Evolutionary conservation across 345 rosid genomes (phyloP).

Genomic region (Citrus australasica): DNA sequence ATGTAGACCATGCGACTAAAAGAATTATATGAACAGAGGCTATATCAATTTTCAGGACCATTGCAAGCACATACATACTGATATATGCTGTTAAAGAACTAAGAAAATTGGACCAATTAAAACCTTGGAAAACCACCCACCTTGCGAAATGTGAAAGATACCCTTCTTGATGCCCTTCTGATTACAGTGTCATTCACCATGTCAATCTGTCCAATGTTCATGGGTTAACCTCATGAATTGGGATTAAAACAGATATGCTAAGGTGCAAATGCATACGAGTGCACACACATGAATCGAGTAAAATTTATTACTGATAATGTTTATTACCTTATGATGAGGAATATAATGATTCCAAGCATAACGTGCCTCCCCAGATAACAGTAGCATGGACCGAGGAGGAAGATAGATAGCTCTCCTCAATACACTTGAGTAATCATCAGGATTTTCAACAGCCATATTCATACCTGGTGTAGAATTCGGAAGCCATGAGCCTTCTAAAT

Average conservation of each 20-base stretch:
- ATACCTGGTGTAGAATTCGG: constrained; percentile 28
- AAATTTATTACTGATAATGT: not conserved
- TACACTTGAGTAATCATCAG: constrained; percentile 24
- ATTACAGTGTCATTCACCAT: constrained; percentile 60
- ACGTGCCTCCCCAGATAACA: constrained; percentile 91
- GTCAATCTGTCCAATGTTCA: constrained; percentile 57
- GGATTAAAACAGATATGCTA: not conserved
- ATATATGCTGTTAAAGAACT: not conserved
- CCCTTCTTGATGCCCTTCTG: constrained; percentile 71
- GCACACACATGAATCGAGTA: not conserved
- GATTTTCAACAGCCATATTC: constrained; percentile 34
- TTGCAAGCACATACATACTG: constrained; percentile 5
- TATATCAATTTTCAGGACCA: not conserved
- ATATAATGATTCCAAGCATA: constrained; percentile 98
- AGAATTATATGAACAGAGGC: not conserved
- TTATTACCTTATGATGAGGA: constrained; percentile 86
- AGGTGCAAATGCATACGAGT: not conserved
- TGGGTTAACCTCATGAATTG: not conserved
- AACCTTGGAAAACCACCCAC: constrained; percentile 28
- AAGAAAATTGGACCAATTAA: not conserved
- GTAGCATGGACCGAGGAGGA: constrained; percentile 90
- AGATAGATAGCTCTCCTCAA: constrained; percentile 68
- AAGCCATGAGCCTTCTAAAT: constrained; percentile 45
- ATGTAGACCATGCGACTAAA: not conserved
- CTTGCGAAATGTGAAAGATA: constrained; percentile 92